Conservation (phyloP, 2,329 filamentous ascomycete species). For the Thelonectria discophora region DNA sequence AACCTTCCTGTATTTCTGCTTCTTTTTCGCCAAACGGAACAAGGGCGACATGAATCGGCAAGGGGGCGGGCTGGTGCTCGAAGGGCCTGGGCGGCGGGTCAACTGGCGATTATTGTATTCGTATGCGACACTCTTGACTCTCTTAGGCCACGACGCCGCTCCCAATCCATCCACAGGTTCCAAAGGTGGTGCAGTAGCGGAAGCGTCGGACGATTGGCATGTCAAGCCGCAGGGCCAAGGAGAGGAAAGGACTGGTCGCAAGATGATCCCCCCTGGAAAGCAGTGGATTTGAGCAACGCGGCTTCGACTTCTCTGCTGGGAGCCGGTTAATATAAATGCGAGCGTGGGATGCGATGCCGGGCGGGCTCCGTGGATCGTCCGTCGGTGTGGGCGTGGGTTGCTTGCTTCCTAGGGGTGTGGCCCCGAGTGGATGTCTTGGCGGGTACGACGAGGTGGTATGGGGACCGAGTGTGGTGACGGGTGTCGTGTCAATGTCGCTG, state of each 20-base stretch:
- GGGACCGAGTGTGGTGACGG: slow-evolving; percentile 13
- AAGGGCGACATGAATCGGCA: slow-evolving; percentile 26
- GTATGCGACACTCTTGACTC: slow-evolving; percentile 37
- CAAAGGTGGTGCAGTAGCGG: slow-evolving; percentile 40
- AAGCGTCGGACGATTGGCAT: slow-evolving; percentile 43
- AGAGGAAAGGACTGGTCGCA: slow-evolving; percentile 28
- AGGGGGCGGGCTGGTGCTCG: slow-evolving; percentile 26
- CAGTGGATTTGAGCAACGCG: slow-evolving; percentile 30
- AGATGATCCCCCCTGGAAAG: slow-evolving; percentile 29
- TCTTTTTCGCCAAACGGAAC: slow-evolving; percentile 13
- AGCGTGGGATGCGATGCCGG: slow-evolving; percentile 24
- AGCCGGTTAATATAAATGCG: slow-evolving; percentile 23
- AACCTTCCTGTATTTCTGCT: slow-evolving; percentile 17
- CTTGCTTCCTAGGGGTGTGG: slow-evolving; percentile 9
- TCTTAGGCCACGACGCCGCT: slow-evolving; percentile 38
- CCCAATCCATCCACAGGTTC: slow-evolving; percentile 39
- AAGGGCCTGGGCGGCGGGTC: slow-evolving; percentile 14
- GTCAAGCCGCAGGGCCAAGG: slow-evolving; percentile 37
- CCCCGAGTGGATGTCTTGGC: slow-evolving; percentile 16
- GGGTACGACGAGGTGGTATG: slow-evolving; percentile 12
- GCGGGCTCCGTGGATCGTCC: slow-evolving; percentile 23
- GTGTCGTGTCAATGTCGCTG: slow-evolving; percentile 15
- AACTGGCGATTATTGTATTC: slow-evolving; percentile 34
- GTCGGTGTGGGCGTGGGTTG: slow-evolving; percentile 22
- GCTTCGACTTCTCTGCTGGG: slow-evolving; percentile 30